Conservation (phyloP, 371 early-diverging fungal species). For the Mucor piriformis region DNA sequence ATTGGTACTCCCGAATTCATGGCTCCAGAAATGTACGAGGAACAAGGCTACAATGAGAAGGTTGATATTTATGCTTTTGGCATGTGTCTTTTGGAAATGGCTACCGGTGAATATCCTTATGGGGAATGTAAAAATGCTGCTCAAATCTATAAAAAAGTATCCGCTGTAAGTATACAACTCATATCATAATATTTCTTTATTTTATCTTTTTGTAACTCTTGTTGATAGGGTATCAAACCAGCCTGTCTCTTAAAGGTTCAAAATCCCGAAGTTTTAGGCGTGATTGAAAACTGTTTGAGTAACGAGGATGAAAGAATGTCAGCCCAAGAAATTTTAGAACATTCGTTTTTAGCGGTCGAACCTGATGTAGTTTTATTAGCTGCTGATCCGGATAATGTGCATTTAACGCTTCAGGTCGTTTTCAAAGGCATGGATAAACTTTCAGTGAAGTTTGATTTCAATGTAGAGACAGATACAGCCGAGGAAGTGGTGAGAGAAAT, state of each 20-base stretch:
- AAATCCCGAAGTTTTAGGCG: constrained; percentile 64
- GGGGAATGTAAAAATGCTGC: constrained; percentile 78
- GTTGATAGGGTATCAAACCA: constrained; percentile 62
- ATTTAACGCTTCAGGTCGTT: constrained; percentile 71
- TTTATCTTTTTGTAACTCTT: too few species aligned
- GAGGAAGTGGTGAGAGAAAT: constrained; percentile 82
- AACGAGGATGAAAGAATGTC: constrained; percentile 62
- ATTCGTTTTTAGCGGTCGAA: constrained; percentile 57
- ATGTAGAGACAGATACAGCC: constrained; percentile 76
- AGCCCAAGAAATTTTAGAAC: constrained; percentile 52
- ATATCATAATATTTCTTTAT: too few species aligned
- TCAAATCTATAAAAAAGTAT: constrained; percentile 74
- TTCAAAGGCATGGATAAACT: constrained; percentile 71
- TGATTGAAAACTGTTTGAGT: constrained; percentile 71
- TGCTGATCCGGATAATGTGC: constrained; percentile 52
- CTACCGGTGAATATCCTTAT: constrained; percentile 81
- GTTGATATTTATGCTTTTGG: constrained; percentile 89
- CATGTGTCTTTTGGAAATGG: constrained; percentile 81
- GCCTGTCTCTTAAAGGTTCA: constrained; percentile 48
- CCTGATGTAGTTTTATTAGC: constrained; percentile 64
- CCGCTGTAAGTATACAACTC: constrained; percentile 37
- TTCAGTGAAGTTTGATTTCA: constrained; percentile 80
- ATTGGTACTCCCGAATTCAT: constrained; percentile 57
- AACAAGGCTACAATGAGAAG: constrained; percentile 75
- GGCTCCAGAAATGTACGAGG: constrained; percentile 71